phyloP scores from a whole-genome alignment of 345 rosid genomes.

The Rhizophora mangle region DNA sequence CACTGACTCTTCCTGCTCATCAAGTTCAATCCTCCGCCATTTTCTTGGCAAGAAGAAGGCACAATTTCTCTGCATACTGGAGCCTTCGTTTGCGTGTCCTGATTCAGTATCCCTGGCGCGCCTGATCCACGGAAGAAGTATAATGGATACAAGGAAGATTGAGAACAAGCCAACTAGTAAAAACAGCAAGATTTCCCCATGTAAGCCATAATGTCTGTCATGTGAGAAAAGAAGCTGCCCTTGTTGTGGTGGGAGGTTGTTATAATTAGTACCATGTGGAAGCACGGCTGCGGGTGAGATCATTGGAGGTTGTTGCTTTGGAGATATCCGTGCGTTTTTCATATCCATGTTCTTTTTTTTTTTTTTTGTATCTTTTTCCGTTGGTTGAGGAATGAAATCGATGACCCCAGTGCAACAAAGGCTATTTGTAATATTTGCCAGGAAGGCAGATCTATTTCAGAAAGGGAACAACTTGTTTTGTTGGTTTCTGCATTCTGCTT shows the following conservation, averaged over 20 bases:
- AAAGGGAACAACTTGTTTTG: too few relatives aligned
- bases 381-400: too few relatives aligned
- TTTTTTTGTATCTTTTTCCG: too few relatives aligned
- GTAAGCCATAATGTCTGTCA: conserved; percentile 41
- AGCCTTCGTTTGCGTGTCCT: conserved; percentile 1
- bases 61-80: background rate
- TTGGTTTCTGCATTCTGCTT: too few relatives aligned
- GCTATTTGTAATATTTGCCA: too few relatives aligned
- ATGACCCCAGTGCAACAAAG: too few relatives aligned
- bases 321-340: conserved; percentile 1
- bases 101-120: conserved; percentile 24
- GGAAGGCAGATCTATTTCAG: too few relatives aligned
- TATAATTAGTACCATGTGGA: background rate
- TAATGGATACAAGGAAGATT: conserved; percentile 32
- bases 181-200: conserved; percentile 42
- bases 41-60: too few relatives aligned
- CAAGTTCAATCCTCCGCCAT: too few relatives aligned
- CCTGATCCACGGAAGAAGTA: conserved; percentile 41
- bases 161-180: conserved; percentile 30
- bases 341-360: background rate
- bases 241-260: background rate
- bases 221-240: conserved; percentile 13
- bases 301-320: background rate
- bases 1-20: background rate
- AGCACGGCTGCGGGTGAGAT: background rate